Evolutionary conservation across 768 basidiomycete species (phyloP).

Genomic region (Dioszegia aurantiaca): DNA sequence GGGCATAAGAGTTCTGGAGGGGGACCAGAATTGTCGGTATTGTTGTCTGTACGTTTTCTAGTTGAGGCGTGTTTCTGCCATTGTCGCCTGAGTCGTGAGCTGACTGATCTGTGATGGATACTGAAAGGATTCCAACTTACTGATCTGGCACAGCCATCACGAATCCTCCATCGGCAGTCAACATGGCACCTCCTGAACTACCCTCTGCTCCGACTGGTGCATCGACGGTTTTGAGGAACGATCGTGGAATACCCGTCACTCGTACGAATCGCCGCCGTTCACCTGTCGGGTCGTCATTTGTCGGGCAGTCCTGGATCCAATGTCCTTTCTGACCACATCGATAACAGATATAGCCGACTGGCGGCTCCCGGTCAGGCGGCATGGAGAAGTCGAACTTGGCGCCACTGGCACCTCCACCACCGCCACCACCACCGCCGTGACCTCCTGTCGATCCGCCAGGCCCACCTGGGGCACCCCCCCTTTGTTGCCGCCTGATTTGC

Average conservation of each 20-base stretch:
- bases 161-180: slow-evolving; percentile 96
- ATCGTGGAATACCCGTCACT: slow-evolving; percentile 96
- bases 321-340: slow-evolving; percentile 99
- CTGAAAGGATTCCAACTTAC: slow-evolving; percentile 58
- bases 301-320: slow-evolving; percentile 99
- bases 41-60: slow-evolving; percentile 71
- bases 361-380: slow-evolving; percentile 61
- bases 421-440: neutral
- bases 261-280: slow-evolving; percentile 93
- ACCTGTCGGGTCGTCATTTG: slow-evolving; percentile 91
- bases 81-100: slow-evolving; percentile 63
- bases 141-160: slow-evolving; percentile 94
- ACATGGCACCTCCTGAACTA: slow-evolving; percentile 82
- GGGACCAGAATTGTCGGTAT: slow-evolving; percentile 53
- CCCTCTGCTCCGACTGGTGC: slow-evolving; percentile 57
- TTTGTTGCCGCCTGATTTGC: slow-evolving; percentile 5
- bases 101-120: neutral
- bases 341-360: slow-evolving; percentile 95
- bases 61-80: slow-evolving; percentile 78
- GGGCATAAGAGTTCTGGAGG: slow-evolving; percentile 68
- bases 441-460: neutral
- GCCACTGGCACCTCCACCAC: slow-evolving; percentile 10
- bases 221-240: slow-evolving; percentile 94
- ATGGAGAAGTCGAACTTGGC: slow-evolving; percentile 57
- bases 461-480: neutral